These are phyloP conservation scores for Cryptosporidium tyzzeri DNA, from an alignment of 169 alveolate species.

Conservation along the genomic window DNA sequence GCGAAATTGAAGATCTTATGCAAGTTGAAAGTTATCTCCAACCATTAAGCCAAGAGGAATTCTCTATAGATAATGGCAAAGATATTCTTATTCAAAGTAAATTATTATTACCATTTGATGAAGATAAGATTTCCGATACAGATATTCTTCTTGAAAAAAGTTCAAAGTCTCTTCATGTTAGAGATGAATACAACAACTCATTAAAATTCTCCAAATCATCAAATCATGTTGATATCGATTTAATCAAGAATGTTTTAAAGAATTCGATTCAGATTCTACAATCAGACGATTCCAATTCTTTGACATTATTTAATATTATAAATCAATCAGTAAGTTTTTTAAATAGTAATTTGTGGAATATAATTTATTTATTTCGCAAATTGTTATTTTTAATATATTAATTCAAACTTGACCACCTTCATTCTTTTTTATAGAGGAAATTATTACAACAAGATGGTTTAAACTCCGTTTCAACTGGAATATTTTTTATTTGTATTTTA, in stretches of 20 bases:
- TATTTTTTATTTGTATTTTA: slow-evolving; percentile 48
- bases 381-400: neutral
- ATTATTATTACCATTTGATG: slow-evolving; percentile 16
- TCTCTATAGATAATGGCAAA: neutral
- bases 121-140: neutral
- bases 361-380: neutral
- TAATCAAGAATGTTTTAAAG: slow-evolving; percentile 1
- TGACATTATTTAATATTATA: slow-evolving; percentile 17
- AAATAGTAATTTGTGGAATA: neutral
- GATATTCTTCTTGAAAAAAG: slow-evolving; percentile 29
- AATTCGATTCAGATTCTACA: slow-evolving; percentile 15
- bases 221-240: slow-evolving; percentile 30
- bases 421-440: slow-evolving; percentile 5
- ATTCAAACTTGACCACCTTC: neutral
- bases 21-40: neutral
- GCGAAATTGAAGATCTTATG: slow-evolving; percentile 20
- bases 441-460: neutral
- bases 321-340: slow-evolving; percentile 33
- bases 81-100: neutral
- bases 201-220: slow-evolving; percentile 8
- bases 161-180: slow-evolving; percentile 33
- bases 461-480: slow-evolving; percentile 21
- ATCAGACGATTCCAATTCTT: neutral
- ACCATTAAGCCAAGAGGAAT: neutral
- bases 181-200: slow-evolving; percentile 19